Percentiles rank a stretch among this genome's conserved stretches.
phyloP scores from a whole-genome alignment of 2,329 filamentous ascomycete genomes.

The Cordyceps fumosorosea region DNA sequence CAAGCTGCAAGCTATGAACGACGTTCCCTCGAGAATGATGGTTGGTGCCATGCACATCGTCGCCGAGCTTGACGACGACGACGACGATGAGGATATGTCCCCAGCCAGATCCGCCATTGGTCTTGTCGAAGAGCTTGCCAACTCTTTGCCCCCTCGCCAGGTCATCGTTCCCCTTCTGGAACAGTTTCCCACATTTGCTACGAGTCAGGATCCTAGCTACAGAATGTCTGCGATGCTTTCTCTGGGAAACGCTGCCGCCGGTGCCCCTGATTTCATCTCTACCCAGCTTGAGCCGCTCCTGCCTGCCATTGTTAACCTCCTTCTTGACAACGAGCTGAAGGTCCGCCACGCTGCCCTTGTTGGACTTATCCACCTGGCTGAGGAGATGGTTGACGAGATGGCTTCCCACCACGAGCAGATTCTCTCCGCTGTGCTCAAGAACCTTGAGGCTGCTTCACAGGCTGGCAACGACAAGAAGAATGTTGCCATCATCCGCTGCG shows the following conservation, averaged over 20 bases:
- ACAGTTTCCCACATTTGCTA: constrained; percentile 75
- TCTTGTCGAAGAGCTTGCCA: constrained; percentile 82
- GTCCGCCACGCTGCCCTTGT: constrained; percentile 85
- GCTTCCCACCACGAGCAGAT: constrained; percentile 77
- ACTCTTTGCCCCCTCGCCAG: constrained; percentile 83
- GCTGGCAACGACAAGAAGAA: constrained; percentile 66
- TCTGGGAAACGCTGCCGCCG: constrained; percentile 90
- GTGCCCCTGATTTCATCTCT: constrained; percentile 93
- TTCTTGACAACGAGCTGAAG: constrained; percentile 75
- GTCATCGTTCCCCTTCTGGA: constrained; percentile 90
- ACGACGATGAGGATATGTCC: constrained; percentile 69
- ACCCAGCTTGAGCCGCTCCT: constrained; percentile 84
- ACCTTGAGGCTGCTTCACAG: constrained; percentile 74
- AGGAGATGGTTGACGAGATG: constrained; percentile 89
- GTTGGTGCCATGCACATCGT: constrained; percentile 82
- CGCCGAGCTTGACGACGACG: constrained; percentile 76
- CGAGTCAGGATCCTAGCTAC: constrained; percentile 65
- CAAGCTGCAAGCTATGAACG: constrained; percentile 85
- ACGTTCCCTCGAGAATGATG: constrained; percentile 79
- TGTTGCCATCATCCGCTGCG: constrained; percentile 79
- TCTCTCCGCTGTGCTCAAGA: constrained; percentile 78
- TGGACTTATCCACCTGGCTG: constrained; percentile 81
- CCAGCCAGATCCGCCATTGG: constrained; percentile 80
- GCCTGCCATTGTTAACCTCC: constrained; percentile 73
- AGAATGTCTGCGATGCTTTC: constrained; percentile 87